Evolutionary conservation across 106 monocot species (phyloP).

Genomic region (Triglochin maritima): DNA sequence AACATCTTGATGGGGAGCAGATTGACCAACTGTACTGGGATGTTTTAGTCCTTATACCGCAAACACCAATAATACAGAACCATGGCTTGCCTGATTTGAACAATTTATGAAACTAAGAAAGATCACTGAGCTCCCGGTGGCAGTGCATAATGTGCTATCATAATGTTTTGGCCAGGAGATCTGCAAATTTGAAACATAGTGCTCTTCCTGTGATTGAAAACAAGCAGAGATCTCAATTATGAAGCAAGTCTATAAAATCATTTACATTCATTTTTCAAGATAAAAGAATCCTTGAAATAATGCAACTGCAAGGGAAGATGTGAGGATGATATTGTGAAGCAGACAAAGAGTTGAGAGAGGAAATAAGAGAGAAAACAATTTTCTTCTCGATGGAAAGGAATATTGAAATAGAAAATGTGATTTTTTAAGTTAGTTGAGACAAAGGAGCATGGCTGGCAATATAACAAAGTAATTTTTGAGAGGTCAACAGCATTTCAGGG

Average conservation of each 20-base stretch:
- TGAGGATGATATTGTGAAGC: neutral
- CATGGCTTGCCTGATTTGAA: slow-evolving; percentile 16
- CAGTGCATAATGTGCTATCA: slow-evolving; percentile 7
- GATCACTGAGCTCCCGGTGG: slow-evolving; percentile 5
- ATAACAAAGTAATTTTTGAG: too few relatives aligned
- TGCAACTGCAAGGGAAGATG: neutral
- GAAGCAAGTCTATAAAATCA: neutral
- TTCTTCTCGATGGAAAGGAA: neutral
- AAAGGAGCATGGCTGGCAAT: neutral
- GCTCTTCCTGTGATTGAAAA: slow-evolving; percentile 15
- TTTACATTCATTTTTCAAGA: neutral
- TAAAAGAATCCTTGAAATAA: neutral
- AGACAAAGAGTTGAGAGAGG: neutral
- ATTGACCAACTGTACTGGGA: neutral
- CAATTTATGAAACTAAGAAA: slow-evolving; percentile 9
- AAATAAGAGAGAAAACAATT: too few relatives aligned
- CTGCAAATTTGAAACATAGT: slow-evolving; percentile 9
- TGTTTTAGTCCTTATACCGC: neutral
- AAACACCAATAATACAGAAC: slow-evolving; percentile 1
- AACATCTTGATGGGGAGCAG: neutral
- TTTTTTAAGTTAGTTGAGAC: neutral
- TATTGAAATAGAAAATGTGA: neutral
- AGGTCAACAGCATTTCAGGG: too few relatives aligned
- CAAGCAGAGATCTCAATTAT: neutral
- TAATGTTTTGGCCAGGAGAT: slow-evolving; percentile 8